Base-by-base conservation (phyloP, 225 moss, liverwort and hornwort genomes). In the Rhytidiadelphus loreus region DNA sequence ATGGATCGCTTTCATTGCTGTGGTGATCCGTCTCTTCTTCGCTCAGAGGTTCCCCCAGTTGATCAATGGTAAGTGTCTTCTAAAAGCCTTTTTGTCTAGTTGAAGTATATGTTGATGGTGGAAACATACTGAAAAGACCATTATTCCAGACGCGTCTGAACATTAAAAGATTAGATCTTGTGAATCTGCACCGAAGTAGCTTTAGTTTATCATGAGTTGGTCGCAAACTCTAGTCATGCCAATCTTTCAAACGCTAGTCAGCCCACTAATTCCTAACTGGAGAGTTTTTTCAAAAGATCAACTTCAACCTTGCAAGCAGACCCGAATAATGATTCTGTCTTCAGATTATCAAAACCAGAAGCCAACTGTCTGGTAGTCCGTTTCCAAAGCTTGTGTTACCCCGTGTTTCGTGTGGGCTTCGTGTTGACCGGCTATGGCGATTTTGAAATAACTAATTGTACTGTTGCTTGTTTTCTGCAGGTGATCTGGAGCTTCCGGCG, bases 21-120 rank as follows among this genome's bases (percentile, higher is more conserved):
- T 95, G 65, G 94, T 95, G 71, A 90, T 95, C 55, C 94, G 94
- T 46, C 95, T 95, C 84, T 95, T 95, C 89, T 94, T 95, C 88
- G 83, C 93, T 32, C 84, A 88, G 30, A 87, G 64, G 57, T 93
- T 92, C 58, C 93, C 94, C 50, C 83, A 91, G 9, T 63, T 87
- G 56, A 92, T 91, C 60, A 87, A 94, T 8, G 94, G 94, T 93
- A 69, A 78, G 74, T 44, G 22, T 80, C 8, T 24, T 37, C 23
- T 52, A 13, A 11, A 26, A 30, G 8, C 8, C 9, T 30, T 77
- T 19, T 24, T 8, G 13, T 63, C 29, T 24, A 7, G 28, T 60
- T 71, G 13, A 48, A 75, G 22, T 28, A 10, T 55, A 8, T 85
- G 62, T 89, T 55, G 61, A 30, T 81, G n/a, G 29, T 53, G 60